Base-by-base conservation (phyloP, 73 alveolate genomes). In the Tetrahymena thermophila region DNA sequence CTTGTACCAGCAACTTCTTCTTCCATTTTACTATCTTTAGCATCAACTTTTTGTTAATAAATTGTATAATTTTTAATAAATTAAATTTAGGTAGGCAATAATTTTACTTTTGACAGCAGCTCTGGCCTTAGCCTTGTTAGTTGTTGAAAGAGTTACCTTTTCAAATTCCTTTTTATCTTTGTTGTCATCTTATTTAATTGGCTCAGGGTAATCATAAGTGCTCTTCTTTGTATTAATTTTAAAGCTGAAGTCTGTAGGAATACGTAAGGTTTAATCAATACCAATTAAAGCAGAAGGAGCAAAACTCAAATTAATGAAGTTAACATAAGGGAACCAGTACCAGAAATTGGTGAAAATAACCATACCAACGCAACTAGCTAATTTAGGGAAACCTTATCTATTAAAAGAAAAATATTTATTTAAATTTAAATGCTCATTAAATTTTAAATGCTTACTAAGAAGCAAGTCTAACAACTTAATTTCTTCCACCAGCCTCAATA, bases 301-400 rank as follows among this genome's bases (percentile, higher is more conserved):
- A 71, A 99, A 97, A 43, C 99, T 93, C 94, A 99, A 93, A 94
- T 99, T 96, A 57, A 99, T 89, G 99, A 99, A 98, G 97, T 99
- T 98, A 94, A 99, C 96, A 97, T 98, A 96, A 19, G 99, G 99
- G 96, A 97, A 99, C 99, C 99, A 99, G 96, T 98, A 98, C 99
- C 99, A 99, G 97, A 98, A 98, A 95, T 99, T 99, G 40, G 98
- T 96, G 96, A 98, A 98, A 42, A 99, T 58, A 40, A 98, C 97
- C 97, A 99, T 96, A 71, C 99, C 99, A 43, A 98, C 98, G 37
- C 98, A 97, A 40, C 99, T 97, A 95, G 98, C 98, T 97, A 98
- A 94, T 96, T 98, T 98, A 55, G 96, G 97, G 94, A 96, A 98
- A n/a, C 99, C 99, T 50, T 97, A 96, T 96, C 98, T 97, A 43